Percentiles rank a stretch among this genome's conserved stretches.
phyloP scores from a whole-genome alignment of 2,329 filamentous ascomycete species.

The Xenosphaeropsis pyriputrescens region DNA sequence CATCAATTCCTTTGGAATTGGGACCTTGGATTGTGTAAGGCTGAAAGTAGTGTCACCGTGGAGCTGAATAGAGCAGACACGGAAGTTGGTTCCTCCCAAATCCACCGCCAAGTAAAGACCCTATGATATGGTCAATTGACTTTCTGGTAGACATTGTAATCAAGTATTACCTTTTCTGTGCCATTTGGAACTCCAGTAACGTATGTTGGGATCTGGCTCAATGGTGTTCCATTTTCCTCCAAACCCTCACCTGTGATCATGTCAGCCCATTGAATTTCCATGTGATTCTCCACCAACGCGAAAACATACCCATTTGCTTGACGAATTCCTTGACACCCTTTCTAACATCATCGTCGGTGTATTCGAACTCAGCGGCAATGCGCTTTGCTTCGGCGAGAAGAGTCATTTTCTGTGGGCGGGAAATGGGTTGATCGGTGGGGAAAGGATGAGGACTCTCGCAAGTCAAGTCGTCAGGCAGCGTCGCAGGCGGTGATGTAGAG shows the following conservation, averaged over 20 bases:
- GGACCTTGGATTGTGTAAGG: slow-evolving; percentile 81
- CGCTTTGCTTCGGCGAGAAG: slow-evolving; percentile 59
- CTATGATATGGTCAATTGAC: slow-evolving; percentile 18
- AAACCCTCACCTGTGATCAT: slow-evolving; percentile 58
- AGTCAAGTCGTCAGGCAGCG: slow-evolving; percentile 27
- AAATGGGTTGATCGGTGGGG: slow-evolving; percentile 35
- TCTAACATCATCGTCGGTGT: slow-evolving; percentile 63
- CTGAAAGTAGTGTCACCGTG: slow-evolving; percentile 93
- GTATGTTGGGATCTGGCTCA: slow-evolving; percentile 96
- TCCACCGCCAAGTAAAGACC: slow-evolving; percentile 94
- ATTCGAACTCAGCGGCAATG: slow-evolving; percentile 77
- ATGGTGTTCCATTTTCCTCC: slow-evolving; percentile 57
- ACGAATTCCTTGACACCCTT: slow-evolving; percentile 76
- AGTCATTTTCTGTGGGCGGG: slow-evolving; percentile 42
- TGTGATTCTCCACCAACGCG: slow-evolving; percentile 16
- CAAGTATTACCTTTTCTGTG: slow-evolving; percentile 67
- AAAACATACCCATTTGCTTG: slow-evolving; percentile 53
- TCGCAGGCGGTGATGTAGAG: slow-evolving; percentile 27
- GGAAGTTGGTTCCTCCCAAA: slow-evolving; percentile 95
- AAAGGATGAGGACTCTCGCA: slow-evolving; percentile 42
- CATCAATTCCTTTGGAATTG: slow-evolving; percentile 86
- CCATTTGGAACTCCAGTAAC: slow-evolving; percentile 93
- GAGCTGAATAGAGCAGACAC: slow-evolving; percentile 87
- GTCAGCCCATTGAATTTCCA: slow-evolving; percentile 1
- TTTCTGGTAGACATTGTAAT: background rate